phyloP scores from a whole-genome alignment of 371 early-diverging fungal genomes.

The Chytridium lagenaria region DNA sequence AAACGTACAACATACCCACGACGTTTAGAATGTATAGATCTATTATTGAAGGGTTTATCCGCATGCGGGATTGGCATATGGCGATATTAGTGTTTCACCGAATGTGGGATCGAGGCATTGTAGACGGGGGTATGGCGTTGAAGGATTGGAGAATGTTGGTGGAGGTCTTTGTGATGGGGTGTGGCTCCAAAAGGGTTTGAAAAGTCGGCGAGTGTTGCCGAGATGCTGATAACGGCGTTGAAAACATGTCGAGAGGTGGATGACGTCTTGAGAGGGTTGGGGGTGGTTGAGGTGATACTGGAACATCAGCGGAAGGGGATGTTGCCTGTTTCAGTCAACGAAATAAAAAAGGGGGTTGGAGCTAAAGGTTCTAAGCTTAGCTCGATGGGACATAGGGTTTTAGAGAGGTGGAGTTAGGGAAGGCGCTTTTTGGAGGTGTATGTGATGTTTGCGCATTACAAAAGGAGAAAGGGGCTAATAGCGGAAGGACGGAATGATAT shows the following conservation, averaged over 20 bases:
- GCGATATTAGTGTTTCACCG: background rate
- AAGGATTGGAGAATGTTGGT: background rate
- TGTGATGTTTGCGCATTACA: background rate
- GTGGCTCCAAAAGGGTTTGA: background rate
- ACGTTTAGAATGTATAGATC: background rate
- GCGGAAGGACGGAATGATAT: no score
- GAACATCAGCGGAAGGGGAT: background rate
- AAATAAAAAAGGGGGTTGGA: background rate
- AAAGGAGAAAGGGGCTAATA: background rate
- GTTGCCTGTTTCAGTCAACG: no score
- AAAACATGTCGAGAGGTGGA: background rate
- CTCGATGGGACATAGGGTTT: background rate
- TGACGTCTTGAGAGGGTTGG: background rate
- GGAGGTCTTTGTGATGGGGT: background rate
- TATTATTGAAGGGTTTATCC: background rate
- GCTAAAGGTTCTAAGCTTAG: background rate
- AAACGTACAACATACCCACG: background rate
- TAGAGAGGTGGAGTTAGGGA: background rate
- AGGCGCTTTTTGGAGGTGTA: background rate
- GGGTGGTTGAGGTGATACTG: background rate
- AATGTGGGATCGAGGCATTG: background rate
- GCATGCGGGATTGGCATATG: background rate
- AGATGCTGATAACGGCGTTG: background rate
- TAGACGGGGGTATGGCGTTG: background rate
- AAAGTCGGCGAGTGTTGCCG: background rate